These are phyloP conservation scores for Trypanosoma caninum DNA, from an alignment of 208 protist species.

Conservation along the genomic window DNA sequence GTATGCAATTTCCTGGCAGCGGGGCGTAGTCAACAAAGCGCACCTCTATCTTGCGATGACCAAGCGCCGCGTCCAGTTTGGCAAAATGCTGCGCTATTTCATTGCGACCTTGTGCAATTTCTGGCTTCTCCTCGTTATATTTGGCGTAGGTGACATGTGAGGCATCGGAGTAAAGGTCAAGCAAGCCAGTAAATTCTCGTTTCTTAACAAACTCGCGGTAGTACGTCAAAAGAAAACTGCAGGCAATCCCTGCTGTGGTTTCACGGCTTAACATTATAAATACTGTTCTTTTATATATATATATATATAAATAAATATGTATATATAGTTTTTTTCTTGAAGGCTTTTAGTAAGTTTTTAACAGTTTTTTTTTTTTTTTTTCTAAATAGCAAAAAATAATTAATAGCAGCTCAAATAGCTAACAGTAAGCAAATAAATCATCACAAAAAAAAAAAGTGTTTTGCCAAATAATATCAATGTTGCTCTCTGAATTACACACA, in stretches of 20 bases:
- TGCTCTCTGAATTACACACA: background rate
- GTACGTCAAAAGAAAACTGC: slow-evolving; percentile 71
- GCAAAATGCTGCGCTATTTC: slow-evolving; percentile 50
- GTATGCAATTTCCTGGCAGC: slow-evolving; percentile 53
- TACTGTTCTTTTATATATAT: background rate
- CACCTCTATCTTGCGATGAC: slow-evolving; percentile 77
- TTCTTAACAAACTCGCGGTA: slow-evolving; percentile 77
- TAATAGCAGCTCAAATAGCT: too few relatives aligned
- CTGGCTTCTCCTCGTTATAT: slow-evolving; percentile 45
- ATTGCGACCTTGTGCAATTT: slow-evolving; percentile 39
- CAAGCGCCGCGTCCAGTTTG: slow-evolving; percentile 47
- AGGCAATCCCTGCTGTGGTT: slow-evolving; percentile 44
- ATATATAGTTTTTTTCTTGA: background rate
- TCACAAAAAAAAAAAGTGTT: too few relatives aligned
- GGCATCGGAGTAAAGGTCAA: slow-evolving; percentile 66
- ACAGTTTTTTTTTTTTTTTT: background rate
- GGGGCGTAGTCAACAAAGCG: slow-evolving; percentile 68
- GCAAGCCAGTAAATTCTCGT: slow-evolving; percentile 35
- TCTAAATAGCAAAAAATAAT: too few relatives aligned
- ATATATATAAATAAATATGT: background rate
- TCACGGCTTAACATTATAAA: slow-evolving; percentile 38
- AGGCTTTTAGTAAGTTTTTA: too few relatives aligned
- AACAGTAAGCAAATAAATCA: too few relatives aligned
- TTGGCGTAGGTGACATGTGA: slow-evolving; percentile 58
- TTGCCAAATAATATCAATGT: background rate